Percentiles rank a stretch among this genome's conserved stretches.
These are phyloP conservation scores for Thermomucor indicae-seudaticae DNA, from an alignment of 371 early-diverging fungal species.

Conservation along the genomic window DNA sequence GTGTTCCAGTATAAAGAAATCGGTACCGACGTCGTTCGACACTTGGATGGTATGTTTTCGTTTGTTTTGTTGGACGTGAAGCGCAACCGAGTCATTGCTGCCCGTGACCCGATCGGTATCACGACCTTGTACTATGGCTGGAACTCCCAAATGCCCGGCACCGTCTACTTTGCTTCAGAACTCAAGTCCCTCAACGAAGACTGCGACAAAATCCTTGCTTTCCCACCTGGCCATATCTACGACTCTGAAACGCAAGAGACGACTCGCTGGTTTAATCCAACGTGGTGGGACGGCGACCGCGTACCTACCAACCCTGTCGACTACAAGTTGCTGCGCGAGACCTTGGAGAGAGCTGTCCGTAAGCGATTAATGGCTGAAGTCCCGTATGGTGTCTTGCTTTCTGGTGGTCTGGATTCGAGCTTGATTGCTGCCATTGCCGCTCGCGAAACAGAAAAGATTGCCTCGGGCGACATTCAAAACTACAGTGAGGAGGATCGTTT, in stretches of 20 bases:
- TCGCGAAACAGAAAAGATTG: constrained; percentile 69
- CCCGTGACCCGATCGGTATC: constrained; percentile 96
- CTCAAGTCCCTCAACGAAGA: constrained; percentile 92
- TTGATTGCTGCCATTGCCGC: constrained; percentile 92
- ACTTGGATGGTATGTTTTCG: constrained; percentile 94
- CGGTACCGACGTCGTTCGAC: constrained; percentile 72
- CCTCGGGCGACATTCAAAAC: constrained; percentile 14
- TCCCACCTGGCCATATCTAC: constrained; percentile 94
- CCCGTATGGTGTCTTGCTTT: constrained; percentile 93
- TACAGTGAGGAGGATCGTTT: constrained; percentile 59
- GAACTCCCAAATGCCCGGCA: constrained; percentile 74
- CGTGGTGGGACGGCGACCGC: constrained; percentile 75
- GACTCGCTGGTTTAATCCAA: constrained; percentile 84
- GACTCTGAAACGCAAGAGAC: constrained; percentile 72
- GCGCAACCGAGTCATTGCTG: constrained; percentile 79
- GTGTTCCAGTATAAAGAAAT: constrained; percentile 75
- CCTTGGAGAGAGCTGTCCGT: constrained; percentile 83
- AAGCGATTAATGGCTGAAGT: constrained; percentile 97
- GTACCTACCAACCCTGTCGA: constrained; percentile 54
- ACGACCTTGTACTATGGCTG: constrained; percentile 96
- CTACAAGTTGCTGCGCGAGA: constrained; percentile 69
- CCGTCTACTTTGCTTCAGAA: constrained; percentile 91
- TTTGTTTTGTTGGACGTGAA: constrained; percentile 89
- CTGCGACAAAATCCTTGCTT: constrained; percentile 91
- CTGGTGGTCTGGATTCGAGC: constrained; percentile 92